Evolutionary conservation across 768 basidiomycete species (phyloP).

Genomic region (Boletellus emodensis): DNA sequence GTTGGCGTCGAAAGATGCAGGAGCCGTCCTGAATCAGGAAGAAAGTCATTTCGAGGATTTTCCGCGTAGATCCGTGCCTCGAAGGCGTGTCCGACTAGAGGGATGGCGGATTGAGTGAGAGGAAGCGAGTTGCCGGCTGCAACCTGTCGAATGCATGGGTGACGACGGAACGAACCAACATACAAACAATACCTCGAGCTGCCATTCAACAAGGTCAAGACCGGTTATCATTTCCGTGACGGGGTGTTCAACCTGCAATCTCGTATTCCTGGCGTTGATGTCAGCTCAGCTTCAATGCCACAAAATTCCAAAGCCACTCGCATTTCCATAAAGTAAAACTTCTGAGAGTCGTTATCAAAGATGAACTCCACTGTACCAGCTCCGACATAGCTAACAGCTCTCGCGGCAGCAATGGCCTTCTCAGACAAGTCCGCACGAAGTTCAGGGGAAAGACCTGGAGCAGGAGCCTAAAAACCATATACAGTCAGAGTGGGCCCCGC

Average conservation of each 20-base stretch:
- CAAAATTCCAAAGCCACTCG: constrained; percentile 29
- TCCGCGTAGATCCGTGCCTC: constrained; percentile 96
- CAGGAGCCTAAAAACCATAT: constrained; percentile 61
- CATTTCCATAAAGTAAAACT: constrained; percentile 98
- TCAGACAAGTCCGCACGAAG: constrained; percentile 75
- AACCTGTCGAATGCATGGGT: constrained; percentile 42
- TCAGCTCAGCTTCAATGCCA: not conserved
- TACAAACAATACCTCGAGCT: constrained; percentile 58
- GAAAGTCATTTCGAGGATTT: constrained; percentile 88
- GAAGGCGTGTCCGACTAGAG: constrained; percentile 88
- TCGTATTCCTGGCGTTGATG: constrained; percentile 59
- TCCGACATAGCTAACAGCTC: constrained; percentile 86
- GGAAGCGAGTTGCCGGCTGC: constrained; percentile 87
- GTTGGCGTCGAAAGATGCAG: constrained; percentile 77
- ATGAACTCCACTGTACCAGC: constrained; percentile 97
- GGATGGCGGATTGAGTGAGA: constrained; percentile 70
- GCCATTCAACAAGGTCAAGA: constrained; percentile 93
- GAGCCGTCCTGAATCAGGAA: constrained; percentile 85
- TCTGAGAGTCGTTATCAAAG: constrained; percentile 83
- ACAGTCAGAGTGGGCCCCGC: not conserved
- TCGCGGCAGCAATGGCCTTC: constrained; percentile 90
- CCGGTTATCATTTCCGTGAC: constrained; percentile 96
- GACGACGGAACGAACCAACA: not conserved
- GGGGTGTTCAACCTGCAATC: constrained; percentile 86
- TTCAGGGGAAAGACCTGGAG: constrained; percentile 78